Percentiles rank a stretch among this genome's conserved stretches.
phyloP scores from a whole-genome alignment of 1,139 yeast species.

The Debaryomycetaceae sp. region DNA sequence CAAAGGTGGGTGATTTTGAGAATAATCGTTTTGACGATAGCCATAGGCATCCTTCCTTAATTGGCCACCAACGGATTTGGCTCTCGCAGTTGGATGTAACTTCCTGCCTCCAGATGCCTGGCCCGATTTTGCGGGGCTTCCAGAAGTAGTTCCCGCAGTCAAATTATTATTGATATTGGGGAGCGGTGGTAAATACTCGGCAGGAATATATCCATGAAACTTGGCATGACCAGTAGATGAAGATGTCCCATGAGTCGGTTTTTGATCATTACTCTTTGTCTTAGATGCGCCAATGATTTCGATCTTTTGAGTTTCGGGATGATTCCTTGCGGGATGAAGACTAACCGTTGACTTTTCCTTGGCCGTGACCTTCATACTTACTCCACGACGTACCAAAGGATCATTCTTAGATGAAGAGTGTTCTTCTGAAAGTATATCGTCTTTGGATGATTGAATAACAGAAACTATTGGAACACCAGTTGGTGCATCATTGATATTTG shows the following conservation, averaged over 20 bases:
- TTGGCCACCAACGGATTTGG: conserved; percentile 81
- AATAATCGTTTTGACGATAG: conserved; percentile 14
- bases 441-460: conserved; percentile 15
- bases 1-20: conserved; percentile 44
- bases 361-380: conserved; percentile 60
- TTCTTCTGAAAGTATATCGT: conserved; percentile 14
- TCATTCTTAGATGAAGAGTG: conserved; percentile 23
- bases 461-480: conserved; percentile 12
- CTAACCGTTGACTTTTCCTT: conserved; percentile 44
- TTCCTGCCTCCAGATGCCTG: conserved; percentile 13
- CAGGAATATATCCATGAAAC: conserved; percentile 44
- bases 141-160: conserved; percentile 9
- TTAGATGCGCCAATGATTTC: conserved; percentile 1
- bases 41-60: conserved; percentile 58
- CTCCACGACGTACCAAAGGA: conserved; percentile 59
- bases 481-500: conserved; percentile 3
- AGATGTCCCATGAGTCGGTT: conserved; percentile 26
- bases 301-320: conserved; percentile 9
- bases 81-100: conserved; percentile 82
- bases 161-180: conserved; percentile 37
- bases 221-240: conserved; percentile 25
- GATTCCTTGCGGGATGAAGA: conserved; percentile 15
- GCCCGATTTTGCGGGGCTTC: conserved; percentile 3
- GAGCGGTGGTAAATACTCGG: conserved; percentile 48
- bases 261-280: conserved; percentile 7